phyloP scores from a whole-genome alignment of 331 rosid genomes.

The Prunus yedoensis region DNA sequence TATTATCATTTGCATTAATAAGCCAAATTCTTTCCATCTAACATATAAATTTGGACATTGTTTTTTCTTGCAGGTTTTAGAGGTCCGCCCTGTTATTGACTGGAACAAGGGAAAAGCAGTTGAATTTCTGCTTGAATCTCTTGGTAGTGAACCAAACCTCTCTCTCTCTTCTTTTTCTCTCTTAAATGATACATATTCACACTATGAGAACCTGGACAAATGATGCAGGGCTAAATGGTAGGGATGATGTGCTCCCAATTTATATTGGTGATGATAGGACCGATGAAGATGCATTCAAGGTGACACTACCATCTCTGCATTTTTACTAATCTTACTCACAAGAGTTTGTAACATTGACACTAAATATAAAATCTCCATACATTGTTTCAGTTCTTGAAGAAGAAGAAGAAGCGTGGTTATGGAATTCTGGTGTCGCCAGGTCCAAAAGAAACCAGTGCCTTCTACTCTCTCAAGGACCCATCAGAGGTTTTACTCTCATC shows the following conservation, averaged over 20 bases:
- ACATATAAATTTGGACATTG: background rate
- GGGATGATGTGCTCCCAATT: conserved; percentile 69
- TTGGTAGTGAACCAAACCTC: conserved; percentile 44
- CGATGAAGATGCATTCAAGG: conserved; percentile 97
- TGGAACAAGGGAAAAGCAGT: conserved; percentile 99
- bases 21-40: background rate
- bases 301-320: conserved; percentile 6
- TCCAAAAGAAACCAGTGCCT: conserved; percentile 81
- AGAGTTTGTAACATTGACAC: background rate
- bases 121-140: conserved; percentile 80
- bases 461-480: conserved; percentile 75
- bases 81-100: conserved; percentile 82
- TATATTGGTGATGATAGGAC: conserved; percentile 88
- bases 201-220: background rate
- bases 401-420: conserved; percentile 61
- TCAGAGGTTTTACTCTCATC: conserved; percentile 48
- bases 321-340: background rate
- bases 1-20: background rate
- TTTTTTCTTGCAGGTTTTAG: conserved; percentile 67
- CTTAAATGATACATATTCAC: too few species aligned
- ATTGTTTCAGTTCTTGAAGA: conserved; percentile 53
- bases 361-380: too few species aligned
- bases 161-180: background rate
- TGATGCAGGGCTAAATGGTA: conserved; percentile 54
- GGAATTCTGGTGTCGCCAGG: conserved; percentile 78